Evolutionary conservation across 108 stramenopile genomes (phyloP), one percentile per base, ranked within the genome.

Genomic region (Ochromonas danica): DNA sequence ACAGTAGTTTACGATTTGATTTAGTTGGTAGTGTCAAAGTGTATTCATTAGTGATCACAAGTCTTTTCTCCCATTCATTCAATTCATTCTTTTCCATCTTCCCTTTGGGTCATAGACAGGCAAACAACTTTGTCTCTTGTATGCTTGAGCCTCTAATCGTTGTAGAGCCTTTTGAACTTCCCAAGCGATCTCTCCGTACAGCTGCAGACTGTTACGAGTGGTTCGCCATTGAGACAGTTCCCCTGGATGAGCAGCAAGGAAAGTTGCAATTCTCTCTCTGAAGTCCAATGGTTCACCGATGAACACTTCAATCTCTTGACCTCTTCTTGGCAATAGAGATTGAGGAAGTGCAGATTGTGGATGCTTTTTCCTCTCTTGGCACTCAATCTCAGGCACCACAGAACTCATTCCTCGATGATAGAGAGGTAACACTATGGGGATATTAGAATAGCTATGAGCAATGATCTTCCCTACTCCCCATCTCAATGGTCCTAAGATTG

Each of bases 371-470:
- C 22, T 51, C 22, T 51, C 45, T 14, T 51, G 6, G 22, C 22
- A 14, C 22, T 14, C 45, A 6, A 14, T 51, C 45, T 82, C 82
- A 6, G 82, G 77, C 25, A 77, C 80, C 28, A 82, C 38, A 61
- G 72, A 67, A 51, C 80, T 77, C 80, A 82, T 81, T 35, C 80
- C 80, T 31, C 78, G 80, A 81, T 82, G 82, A 71, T 81, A 82
- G 71, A 82, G 80, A 14, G 82, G 82, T 25, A 82, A 40, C n/a
- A 82, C 75, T 39, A 82, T 78, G 33, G 82, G 82, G n/a, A n/a
- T n/a, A 1, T 65, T 77, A 1, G 67, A 35, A 62, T 81, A 77
- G 42, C n/a, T 30, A 67, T 67, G 63, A 35, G 63, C 63, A 67
- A 67, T 67, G 17, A 67, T 10, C 31, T 67, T 67, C 63, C 63